These are phyloP conservation scores for Omphalotus olearius DNA, from an alignment of 1,284 basidiomycete species.

Conservation along the genomic window DNA sequence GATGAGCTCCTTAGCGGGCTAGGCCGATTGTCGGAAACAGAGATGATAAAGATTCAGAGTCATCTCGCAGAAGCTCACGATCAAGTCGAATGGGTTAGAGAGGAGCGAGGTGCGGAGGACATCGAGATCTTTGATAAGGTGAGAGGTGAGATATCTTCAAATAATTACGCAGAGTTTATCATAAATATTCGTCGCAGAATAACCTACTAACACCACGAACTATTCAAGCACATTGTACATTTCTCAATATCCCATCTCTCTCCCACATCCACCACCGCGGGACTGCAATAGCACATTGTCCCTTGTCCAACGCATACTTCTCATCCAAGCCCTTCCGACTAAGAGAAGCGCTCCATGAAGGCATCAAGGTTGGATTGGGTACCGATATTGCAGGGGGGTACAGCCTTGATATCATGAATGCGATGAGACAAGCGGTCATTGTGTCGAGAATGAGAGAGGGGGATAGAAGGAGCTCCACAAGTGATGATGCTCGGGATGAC, in stretches of 20 bases:
- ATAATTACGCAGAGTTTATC: not conserved
- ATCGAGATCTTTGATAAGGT: constrained; percentile 72
- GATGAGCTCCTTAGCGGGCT: constrained; percentile 60
- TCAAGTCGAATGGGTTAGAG: constrained; percentile 66
- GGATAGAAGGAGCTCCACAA: not conserved
- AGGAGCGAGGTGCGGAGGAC: constrained; percentile 59
- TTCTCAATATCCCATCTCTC: constrained; percentile 50
- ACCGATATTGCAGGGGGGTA: constrained; percentile 87
- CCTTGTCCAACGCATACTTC: constrained; percentile 83
- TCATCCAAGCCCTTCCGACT: constrained; percentile 65
- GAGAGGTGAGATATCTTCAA: not conserved
- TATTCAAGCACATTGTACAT: constrained; percentile 85
- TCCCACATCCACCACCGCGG: constrained; percentile 45
- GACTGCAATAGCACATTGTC: constrained; percentile 77
- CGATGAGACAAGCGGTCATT: constrained; percentile 75
- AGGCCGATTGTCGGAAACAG: constrained; percentile 41
- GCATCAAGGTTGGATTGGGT: constrained; percentile 72
- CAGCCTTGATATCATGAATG: constrained; percentile 66
- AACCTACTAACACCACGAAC: constrained; percentile 59
- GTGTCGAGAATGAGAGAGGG: constrained; percentile 73
- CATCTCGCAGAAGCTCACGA: constrained; percentile 76
- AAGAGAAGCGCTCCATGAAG: constrained; percentile 63
- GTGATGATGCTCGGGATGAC: constrained; percentile 25
- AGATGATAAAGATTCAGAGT: constrained; percentile 58
- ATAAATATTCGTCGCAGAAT: constrained; percentile 31